These are phyloP conservation scores for Phytophthora syringae DNA, from an alignment of 352 stramenopile species.

Conservation along the genomic window DNA sequence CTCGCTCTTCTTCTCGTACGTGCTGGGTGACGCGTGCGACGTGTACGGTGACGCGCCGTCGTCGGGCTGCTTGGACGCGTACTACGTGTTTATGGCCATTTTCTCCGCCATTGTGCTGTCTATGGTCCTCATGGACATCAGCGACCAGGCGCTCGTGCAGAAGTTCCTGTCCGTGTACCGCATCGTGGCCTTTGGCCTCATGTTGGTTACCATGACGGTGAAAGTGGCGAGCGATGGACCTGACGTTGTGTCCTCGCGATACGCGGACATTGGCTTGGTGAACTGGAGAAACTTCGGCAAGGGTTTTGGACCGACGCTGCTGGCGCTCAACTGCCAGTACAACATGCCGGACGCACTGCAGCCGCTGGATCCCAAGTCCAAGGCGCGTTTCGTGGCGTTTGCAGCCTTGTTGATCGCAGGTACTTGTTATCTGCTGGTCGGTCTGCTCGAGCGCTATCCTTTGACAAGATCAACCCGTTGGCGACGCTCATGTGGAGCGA, in stretches of 20 bases:
- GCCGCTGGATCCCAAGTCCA: constrained; percentile 73
- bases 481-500: constrained; percentile 81
- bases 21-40: constrained; percentile 67
- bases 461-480: constrained; percentile 83
- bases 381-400: constrained; percentile 70
- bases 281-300: constrained; percentile 87
- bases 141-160: constrained; percentile 81
- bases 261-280: constrained; percentile 54
- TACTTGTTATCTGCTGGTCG: constrained; percentile 77
- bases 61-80: constrained; percentile 62
- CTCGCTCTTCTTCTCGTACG: constrained; percentile 82
- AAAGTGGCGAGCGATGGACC: constrained; percentile 72
- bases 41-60: constrained; percentile 61
- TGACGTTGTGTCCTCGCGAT: constrained; percentile 47
- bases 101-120: constrained; percentile 78
- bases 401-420: constrained; percentile 66
- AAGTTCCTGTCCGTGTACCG: constrained; percentile 86
- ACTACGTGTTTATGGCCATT: constrained; percentile 81
- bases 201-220: constrained; percentile 78
- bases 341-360: constrained; percentile 88
- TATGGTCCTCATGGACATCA: constrained; percentile 88
- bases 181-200: constrained; percentile 78
- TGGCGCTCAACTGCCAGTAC: constrained; percentile 91
- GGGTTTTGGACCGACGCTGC: constrained; percentile 78
- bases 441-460: constrained; percentile 73